Percentiles rank a stretch among this genome's conserved stretches.
phyloP scores from a whole-genome alignment of 306 rosid species.

The Trifolium dubium region DNA sequence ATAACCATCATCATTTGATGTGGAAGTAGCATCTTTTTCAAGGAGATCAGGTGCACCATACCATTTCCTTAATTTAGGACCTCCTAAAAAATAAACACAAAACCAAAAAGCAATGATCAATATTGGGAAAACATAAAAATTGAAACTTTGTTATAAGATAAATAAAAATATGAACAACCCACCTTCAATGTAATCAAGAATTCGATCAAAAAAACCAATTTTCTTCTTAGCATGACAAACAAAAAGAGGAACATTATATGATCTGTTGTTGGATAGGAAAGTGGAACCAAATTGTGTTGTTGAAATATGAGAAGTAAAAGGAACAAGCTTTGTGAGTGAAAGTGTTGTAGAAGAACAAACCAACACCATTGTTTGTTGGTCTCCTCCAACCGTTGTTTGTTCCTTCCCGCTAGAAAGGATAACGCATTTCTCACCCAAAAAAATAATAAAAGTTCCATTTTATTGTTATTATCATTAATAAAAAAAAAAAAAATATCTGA shows the following conservation, averaged over 20 bases:
- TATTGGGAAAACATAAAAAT: not conserved
- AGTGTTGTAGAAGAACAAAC: conserved; percentile 51
- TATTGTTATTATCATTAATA: not conserved
- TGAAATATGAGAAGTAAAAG: conserved; percentile 42
- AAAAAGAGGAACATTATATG: not conserved
- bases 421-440: conserved; percentile 38
- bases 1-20: conserved; percentile 62
- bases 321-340: conserved; percentile 39
- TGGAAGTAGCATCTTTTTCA: conserved; percentile 61
- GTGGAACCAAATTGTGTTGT: conserved; percentile 39
- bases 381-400: conserved; percentile 66
- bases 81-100: conserved; percentile 53
- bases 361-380: conserved; percentile 67
- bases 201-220: conserved; percentile 72
- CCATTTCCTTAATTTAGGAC: conserved; percentile 95
- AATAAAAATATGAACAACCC: not conserved
- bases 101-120: conserved; percentile 3
- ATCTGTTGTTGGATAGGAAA: conserved; percentile 34
- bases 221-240: conserved; percentile 82
- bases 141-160: not conserved
- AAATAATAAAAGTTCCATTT: not conserved
- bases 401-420: conserved; percentile 60
- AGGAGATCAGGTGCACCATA: conserved; percentile 89
- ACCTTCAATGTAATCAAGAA: conserved; percentile 97
- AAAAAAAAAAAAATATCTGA: too few species aligned